phyloP scores from a whole-genome alignment of 306 rosid genomes.

The Cercis canadensis region DNA sequence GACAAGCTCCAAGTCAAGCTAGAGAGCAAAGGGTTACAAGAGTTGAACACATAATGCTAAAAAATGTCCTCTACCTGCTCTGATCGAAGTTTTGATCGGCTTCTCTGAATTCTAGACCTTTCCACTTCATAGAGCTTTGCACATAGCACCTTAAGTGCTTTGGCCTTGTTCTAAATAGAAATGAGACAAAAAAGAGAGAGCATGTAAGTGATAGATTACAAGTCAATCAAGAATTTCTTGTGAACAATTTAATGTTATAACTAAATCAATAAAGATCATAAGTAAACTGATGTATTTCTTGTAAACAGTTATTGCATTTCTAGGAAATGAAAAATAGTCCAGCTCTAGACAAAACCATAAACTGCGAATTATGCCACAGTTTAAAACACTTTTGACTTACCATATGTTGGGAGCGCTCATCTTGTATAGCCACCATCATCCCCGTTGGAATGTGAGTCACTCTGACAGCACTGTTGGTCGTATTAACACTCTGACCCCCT shows the following conservation, averaged over 20 bases:
- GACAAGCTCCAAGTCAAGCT: constrained; percentile 33
- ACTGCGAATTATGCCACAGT: too few relatives aligned
- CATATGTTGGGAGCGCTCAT: constrained; percentile 93
- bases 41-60: constrained; percentile 2
- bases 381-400: constrained; percentile 35
- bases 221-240: neutral
- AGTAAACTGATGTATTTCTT: too few relatives aligned
- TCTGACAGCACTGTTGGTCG: constrained; percentile 96
- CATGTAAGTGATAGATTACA: constrained; percentile 7
- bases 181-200: constrained; percentile 15
- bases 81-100: constrained; percentile 74
- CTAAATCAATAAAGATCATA: too few relatives aligned
- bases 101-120: constrained; percentile 69
- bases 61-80: constrained; percentile 65
- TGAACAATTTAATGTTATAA: too few relatives aligned
- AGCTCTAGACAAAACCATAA: too few relatives aligned
- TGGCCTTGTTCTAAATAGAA: constrained; percentile 78
- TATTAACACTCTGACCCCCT: constrained; percentile 98
- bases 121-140: constrained; percentile 91
- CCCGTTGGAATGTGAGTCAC: constrained; percentile 84
- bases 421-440: constrained; percentile 81
- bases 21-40: constrained; percentile 12
- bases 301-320: neutral
- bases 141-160: constrained; percentile 84
- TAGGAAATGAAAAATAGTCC: neutral